Conservation (phyloP, 208 protist genomes). For the Naegleria lovaniensis region DNA sequence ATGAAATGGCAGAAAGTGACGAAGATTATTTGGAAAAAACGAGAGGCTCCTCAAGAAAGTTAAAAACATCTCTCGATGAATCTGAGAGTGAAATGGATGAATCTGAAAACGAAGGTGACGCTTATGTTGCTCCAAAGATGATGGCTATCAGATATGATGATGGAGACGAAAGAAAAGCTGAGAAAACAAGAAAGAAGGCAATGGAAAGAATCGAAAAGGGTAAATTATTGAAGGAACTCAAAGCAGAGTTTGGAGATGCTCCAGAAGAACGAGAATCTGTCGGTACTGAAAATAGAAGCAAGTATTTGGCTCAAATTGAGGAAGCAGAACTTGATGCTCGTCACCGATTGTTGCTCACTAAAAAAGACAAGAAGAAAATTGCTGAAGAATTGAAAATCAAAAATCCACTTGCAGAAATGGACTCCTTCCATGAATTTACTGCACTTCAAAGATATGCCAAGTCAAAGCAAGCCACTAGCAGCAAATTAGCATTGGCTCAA, state of each 20-base stretch:
- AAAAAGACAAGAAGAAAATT: constrained; percentile 3
- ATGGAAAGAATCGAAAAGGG: neutral
- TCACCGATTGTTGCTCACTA: neutral
- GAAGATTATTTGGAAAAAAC: neutral
- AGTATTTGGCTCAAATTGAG: neutral
- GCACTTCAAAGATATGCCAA: neutral
- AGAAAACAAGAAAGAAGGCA: neutral
- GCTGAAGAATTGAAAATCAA: neutral
- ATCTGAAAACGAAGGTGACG: neutral
- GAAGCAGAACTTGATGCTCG: neutral
- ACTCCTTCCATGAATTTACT: neutral
- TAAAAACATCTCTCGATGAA: neutral
- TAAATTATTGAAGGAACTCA: neutral
- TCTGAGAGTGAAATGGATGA: neutral
- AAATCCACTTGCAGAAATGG: neutral
- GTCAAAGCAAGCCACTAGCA: neutral
- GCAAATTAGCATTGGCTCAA: neutral
- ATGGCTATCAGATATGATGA: constrained; percentile 16
- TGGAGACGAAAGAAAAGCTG: neutral
- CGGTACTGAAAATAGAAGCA: neutral
- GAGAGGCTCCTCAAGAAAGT: neutral
- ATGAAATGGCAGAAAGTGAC: constrained; percentile 2
- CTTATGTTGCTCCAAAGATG: constrained; percentile 11
- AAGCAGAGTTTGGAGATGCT: neutral
- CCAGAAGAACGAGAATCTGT: neutral